These are phyloP conservation scores for Kalmusia sp. DNA, from an alignment of 2,329 filamentous ascomycete genomes.

Conservation along the genomic window DNA sequence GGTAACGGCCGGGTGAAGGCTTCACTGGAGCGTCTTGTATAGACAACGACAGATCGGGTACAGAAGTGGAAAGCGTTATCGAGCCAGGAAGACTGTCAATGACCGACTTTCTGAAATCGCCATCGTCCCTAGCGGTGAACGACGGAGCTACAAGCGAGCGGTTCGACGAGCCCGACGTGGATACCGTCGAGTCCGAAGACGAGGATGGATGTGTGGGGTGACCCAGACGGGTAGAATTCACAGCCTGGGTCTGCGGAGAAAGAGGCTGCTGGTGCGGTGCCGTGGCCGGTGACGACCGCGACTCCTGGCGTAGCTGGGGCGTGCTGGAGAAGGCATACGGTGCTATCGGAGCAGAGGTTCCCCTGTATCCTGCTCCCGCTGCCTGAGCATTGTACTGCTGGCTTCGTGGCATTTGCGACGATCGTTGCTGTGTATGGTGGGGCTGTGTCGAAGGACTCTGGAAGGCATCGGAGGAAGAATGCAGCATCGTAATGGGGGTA, in stretches of 20 bases:
- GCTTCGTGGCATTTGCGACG: slow-evolving; percentile 50
- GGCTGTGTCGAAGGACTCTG: slow-evolving; percentile 46
- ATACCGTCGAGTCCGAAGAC: slow-evolving; percentile 51
- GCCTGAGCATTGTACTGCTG: slow-evolving; percentile 52
- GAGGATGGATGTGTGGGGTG: slow-evolving; percentile 50
- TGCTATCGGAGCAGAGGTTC: slow-evolving; percentile 54
- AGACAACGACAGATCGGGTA: slow-evolving; percentile 63
- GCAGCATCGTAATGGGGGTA: slow-evolving; percentile 59
- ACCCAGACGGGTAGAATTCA: slow-evolving; percentile 36
- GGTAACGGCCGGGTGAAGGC: slow-evolving; percentile 82
- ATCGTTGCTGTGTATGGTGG: slow-evolving; percentile 48
- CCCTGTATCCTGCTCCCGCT: slow-evolving; percentile 49
- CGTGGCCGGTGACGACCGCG: slow-evolving; percentile 62
- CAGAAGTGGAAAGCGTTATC: slow-evolving; percentile 58
- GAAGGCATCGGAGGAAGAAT: slow-evolving; percentile 57
- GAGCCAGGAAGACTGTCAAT: slow-evolving; percentile 51
- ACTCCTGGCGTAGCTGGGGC: slow-evolving; percentile 64
- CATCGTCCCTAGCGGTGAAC: slow-evolving; percentile 59
- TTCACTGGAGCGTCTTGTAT: slow-evolving; percentile 67
- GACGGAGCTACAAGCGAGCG: slow-evolving; percentile 48
- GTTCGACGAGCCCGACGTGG: slow-evolving; percentile 59
- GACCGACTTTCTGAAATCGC: slow-evolving; percentile 46
- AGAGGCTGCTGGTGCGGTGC: slow-evolving; percentile 56
- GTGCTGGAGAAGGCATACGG: slow-evolving; percentile 59
- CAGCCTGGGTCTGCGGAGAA: slow-evolving; percentile 34